phyloP scores from a whole-genome alignment of 2,329 filamentous ascomycete species.

The Ophiosphaerella korrae region DNA sequence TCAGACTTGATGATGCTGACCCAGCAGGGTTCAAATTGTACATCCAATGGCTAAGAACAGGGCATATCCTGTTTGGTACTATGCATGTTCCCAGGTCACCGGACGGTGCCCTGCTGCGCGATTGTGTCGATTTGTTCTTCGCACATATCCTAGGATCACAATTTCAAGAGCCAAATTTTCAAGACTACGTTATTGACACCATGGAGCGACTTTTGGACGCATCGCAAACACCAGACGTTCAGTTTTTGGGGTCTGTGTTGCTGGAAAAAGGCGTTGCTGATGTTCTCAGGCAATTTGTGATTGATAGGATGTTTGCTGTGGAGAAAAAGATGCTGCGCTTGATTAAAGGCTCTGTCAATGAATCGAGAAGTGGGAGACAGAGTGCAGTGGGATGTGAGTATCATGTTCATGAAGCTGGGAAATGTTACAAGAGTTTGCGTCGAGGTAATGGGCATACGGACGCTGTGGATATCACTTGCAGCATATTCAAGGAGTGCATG shows the following conservation, averaged over 20 bases:
- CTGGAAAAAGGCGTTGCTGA: conserved; percentile 7
- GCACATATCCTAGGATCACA: conserved; percentile 21
- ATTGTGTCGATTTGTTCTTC: conserved; percentile 19
- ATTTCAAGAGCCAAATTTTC: conserved; percentile 14
- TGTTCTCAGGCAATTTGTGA: conserved; percentile 2
- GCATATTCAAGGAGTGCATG: neutral
- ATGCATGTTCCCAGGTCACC: neutral
- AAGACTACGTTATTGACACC: conserved; percentile 18
- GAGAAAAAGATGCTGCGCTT: conserved; percentile 14
- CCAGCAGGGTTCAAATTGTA: conserved; percentile 20
- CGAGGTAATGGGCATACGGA: neutral
- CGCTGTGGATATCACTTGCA: neutral
- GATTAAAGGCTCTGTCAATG: conserved; percentile 5
- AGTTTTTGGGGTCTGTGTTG: conserved; percentile 8
- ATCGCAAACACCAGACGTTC: conserved; percentile 9
- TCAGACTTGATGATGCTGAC: conserved; percentile 11
- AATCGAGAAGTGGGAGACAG: neutral
- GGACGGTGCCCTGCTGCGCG: conserved; percentile 3
- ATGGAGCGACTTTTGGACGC: conserved; percentile 2
- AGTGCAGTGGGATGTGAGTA: conserved; percentile 6
- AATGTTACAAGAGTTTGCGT: conserved; percentile 7
- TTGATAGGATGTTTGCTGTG: conserved; percentile 17
- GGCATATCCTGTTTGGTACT: neutral
- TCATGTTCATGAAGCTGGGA: conserved; percentile 8
- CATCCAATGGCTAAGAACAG: conserved; percentile 12